These are phyloP conservation scores for Laguncularia racemosa DNA, from an alignment of 345 rosid species.

Conservation along the genomic window DNA sequence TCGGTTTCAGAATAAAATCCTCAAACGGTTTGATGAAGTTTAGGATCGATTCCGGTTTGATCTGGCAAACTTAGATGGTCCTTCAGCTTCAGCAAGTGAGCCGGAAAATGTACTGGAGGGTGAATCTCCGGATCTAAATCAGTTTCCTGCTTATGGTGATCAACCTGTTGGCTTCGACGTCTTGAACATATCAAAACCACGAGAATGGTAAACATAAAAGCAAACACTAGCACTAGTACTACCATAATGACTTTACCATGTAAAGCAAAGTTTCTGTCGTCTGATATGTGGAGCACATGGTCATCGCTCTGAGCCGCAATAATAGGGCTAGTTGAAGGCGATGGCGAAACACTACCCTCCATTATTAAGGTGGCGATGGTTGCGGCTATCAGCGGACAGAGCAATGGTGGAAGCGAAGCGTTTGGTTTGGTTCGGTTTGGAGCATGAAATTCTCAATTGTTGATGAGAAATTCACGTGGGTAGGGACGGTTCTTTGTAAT, in stretches of 20 bases:
- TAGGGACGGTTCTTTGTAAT: too few relatives aligned
- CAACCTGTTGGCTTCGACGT: background rate
- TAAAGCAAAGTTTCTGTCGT: slow-evolving; percentile 34
- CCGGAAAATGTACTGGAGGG: background rate
- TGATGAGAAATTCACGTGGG: too few relatives aligned
- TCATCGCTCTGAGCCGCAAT: slow-evolving; percentile 7
- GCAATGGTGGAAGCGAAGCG: too few relatives aligned
- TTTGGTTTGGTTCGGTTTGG: too few relatives aligned
- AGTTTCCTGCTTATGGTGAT: background rate
- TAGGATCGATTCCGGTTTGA: too few relatives aligned
- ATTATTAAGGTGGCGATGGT: too few relatives aligned
- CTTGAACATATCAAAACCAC: slow-evolving; percentile 11
- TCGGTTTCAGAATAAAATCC: too few relatives aligned
- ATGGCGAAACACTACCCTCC: background rate
- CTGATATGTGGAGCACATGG: slow-evolving; percentile 19
- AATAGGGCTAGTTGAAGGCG: background rate
- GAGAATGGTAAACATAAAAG: slow-evolving; percentile 18
- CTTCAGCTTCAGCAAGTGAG: too few relatives aligned
- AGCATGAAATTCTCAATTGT: too few relatives aligned
- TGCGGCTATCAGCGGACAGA: too few relatives aligned
- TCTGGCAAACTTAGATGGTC: too few relatives aligned
- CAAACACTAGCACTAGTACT: slow-evolving; percentile 25
- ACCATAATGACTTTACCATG: slow-evolving; percentile 47
- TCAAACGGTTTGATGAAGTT: too few relatives aligned
- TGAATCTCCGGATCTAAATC: background rate